phyloP scores from a whole-genome alignment of 495 filamentous ascomycete species.

The Halenospora varia region DNA sequence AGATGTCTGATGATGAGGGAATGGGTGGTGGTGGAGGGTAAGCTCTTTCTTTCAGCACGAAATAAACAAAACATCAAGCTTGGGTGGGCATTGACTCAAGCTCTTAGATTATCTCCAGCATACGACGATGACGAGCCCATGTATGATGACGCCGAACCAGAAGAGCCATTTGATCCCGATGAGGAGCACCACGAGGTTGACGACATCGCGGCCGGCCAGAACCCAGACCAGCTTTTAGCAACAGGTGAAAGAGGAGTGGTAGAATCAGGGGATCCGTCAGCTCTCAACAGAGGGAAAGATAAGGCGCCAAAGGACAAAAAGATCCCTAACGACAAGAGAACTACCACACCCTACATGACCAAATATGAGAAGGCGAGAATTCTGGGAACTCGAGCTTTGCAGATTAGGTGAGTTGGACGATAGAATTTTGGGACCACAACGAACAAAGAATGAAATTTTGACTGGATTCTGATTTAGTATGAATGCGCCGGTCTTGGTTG shows the following conservation, averaged over 20 bases:
- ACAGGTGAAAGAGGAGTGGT: constrained; percentile 57
- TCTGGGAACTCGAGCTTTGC: constrained; percentile 85
- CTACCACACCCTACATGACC: constrained; percentile 97
- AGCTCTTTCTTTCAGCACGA: background rate
- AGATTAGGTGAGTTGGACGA: constrained; percentile 74
- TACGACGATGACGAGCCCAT: constrained; percentile 67
- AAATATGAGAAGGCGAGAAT: constrained; percentile 97
- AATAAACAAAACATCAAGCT: background rate
- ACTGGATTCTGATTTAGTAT: constrained; percentile 54
- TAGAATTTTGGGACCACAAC: background rate
- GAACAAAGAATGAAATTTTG: constrained; percentile 1
- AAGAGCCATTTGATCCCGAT: constrained; percentile 47
- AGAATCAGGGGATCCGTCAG: constrained; percentile 69
- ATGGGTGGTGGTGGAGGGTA: constrained; percentile 58
- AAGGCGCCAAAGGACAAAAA: constrained; percentile 78
- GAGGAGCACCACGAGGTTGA: constrained; percentile 40
- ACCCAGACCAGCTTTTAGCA: constrained; percentile 32
- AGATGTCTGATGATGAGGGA: constrained; percentile 85
- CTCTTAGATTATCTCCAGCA: constrained; percentile 24
- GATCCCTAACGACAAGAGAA: constrained; percentile 81
- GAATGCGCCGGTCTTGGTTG: constrained; percentile 96
- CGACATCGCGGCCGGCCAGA: constrained; percentile 41
- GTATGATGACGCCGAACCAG: constrained; percentile 52
- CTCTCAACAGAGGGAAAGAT: constrained; percentile 48
- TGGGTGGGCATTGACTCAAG: background rate